These are phyloP conservation scores for Euptelea pleiosperma DNA, from an alignment of 164 flowering plant genomes.

Conservation along the genomic window DNA sequence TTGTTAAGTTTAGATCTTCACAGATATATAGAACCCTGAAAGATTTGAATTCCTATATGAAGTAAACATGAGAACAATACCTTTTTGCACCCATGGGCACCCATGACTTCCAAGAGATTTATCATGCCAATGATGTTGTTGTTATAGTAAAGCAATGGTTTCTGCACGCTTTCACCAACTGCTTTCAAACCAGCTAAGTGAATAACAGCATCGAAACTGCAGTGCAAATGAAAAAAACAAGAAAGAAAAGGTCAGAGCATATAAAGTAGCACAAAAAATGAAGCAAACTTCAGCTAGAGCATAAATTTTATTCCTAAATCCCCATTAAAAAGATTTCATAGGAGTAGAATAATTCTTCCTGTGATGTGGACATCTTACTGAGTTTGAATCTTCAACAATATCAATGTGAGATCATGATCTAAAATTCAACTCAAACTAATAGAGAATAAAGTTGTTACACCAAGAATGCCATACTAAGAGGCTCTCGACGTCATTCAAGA, in stretches of 20 bases:
- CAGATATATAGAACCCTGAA: no score
- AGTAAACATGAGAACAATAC: constrained; percentile 28
- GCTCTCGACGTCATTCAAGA: no score
- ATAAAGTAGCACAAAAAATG: not conserved
- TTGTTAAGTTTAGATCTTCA: no score
- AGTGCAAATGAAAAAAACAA: not conserved
- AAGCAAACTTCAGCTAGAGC: not conserved
- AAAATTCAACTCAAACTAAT: not conserved
- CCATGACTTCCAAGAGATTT: constrained; percentile 83
- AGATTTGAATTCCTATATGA: not conserved
- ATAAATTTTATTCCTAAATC: no score
- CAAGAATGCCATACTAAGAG: not conserved
- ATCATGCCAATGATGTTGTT: constrained; percentile 90
- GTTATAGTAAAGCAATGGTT: constrained; percentile 75
- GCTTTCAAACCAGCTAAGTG: constrained; percentile 99
- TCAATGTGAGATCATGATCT: not conserved
- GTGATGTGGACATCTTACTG: no score
- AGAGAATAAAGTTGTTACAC: not conserved
- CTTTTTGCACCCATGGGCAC: constrained; percentile 82
- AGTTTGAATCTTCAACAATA: no score
- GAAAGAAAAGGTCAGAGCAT: not conserved
- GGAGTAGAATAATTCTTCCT: no score
- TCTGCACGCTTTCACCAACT: constrained; percentile 95
- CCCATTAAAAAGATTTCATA: no score
- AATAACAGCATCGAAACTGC: constrained; percentile 95